A percentile compares a stretch with the other conserved stretches of the same genome.
Conservation (phyloP, 768 basidiomycete species). For the Boletus edulis region DNA sequence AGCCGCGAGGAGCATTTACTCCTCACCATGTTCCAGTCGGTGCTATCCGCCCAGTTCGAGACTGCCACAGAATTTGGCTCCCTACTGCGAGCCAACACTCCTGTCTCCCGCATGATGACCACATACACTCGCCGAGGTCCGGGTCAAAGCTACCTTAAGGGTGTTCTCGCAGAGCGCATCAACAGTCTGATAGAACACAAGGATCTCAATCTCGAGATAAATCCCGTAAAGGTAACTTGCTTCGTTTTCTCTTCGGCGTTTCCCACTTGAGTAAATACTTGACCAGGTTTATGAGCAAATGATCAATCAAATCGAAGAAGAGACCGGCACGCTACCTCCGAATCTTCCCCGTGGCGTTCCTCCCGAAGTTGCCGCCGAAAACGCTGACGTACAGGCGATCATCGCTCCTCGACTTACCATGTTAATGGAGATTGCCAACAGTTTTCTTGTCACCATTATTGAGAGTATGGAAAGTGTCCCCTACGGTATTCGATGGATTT, state of each 20-base stretch:
- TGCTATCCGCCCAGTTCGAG: slow-evolving; percentile 98
- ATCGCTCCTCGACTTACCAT: slow-evolving; percentile 96
- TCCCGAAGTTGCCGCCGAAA: slow-evolving; percentile 92
- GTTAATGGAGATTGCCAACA: slow-evolving; percentile 99
- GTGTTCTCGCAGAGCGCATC: slow-evolving; percentile 95
- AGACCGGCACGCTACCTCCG: slow-evolving; percentile 86
- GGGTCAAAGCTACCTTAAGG: slow-evolving; percentile 97
- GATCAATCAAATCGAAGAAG: slow-evolving; percentile 98
- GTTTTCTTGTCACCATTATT: slow-evolving; percentile 95
- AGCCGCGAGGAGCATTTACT: slow-evolving; percentile 97
- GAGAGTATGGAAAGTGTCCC: slow-evolving; percentile 98
- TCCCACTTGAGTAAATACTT: neutral
- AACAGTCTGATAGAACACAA: slow-evolving; percentile 99
- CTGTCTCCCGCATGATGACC: slow-evolving; percentile 99
- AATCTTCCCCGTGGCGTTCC: slow-evolving; percentile 92
- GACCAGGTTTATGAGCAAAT: slow-evolving; percentile 96
- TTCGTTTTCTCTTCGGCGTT: neutral
- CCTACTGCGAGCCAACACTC: slow-evolving; percentile 95
- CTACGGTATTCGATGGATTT: slow-evolving; percentile 99
- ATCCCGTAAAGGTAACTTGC: slow-evolving; percentile 83
- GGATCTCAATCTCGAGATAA: slow-evolving; percentile 98
- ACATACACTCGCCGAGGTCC: slow-evolving; percentile 99
- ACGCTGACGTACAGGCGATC: slow-evolving; percentile 95
- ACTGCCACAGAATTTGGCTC: slow-evolving; percentile 99
- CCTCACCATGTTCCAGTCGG: slow-evolving; percentile 99